Evolutionary conservation across 2,329 filamentous ascomycete genomes (phyloP), one percentile per base, ranked within the genome.

Genomic region (Fusarium robinianum): DNA sequence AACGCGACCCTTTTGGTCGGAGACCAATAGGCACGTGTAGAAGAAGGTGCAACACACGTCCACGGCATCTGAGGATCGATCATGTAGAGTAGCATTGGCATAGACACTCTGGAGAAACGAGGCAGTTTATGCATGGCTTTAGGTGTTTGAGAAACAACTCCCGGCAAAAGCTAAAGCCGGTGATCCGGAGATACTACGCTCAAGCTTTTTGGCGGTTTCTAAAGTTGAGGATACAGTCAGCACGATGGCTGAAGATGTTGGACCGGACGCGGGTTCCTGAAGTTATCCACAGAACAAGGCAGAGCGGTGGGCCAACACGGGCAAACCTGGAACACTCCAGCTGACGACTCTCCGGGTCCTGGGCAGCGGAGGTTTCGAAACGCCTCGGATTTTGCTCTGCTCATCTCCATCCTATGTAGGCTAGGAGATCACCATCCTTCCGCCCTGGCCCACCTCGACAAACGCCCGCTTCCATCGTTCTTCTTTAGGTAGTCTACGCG

Each of bases 351-450:
- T n/a, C n/a, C n/a, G n/a, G n/a, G n/a, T n/a, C n/a, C n/a, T n/a
- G n/a, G 39, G 41, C 46, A 41, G 57, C 54, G 54, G 57, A 27
- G 49, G 54, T 60, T 60, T 60, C 57, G 57, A 59, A 60, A 58
- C 57, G 44, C 49, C 41, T 47, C 37, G 44, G 49, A 46, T 40
- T 34, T 45, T 27, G 31, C 43, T 38, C 46, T 38, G 41, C 25
- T 27, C 17, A 36, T 26, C 21, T 37, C 11, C 46, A 51, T 59
- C 56, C 56, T 55, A 55, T 51, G 48, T 53, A n/a, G n/a, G n/a
- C n/a, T n/a, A n/a, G n/a, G n/a, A n/a, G n/a, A 41, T 38, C 27
- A 43, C 47, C 23, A 48, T 45, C 49, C 47, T 32, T 29, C 29
- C 17, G 30, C 26, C 22, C 25, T 40, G 51, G 47, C 38, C 51